These are phyloP conservation scores for Murraya koenigii DNA, from an alignment of 345 rosid species.

Conservation along the genomic window DNA sequence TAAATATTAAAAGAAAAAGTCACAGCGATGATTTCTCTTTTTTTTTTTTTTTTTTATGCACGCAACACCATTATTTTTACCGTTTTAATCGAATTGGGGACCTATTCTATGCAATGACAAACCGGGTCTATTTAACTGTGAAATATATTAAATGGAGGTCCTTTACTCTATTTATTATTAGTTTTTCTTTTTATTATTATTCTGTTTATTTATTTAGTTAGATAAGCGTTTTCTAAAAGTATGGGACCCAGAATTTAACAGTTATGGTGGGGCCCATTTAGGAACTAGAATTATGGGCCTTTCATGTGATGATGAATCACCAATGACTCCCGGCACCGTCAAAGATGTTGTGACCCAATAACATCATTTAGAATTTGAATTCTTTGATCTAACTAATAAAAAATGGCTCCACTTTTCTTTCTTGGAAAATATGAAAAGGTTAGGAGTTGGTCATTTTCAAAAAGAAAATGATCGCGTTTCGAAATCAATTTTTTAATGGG, in stretches of 20 bases:
- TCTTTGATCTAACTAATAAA: not conserved
- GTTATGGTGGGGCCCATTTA: not conserved
- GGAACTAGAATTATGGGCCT: not conserved
- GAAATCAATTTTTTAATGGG: not conserved
- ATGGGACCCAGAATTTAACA: not conserved
- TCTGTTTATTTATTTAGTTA: not conserved
- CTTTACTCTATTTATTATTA: too few species aligned
- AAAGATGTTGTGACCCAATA: not conserved
- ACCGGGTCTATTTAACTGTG: too few species aligned
- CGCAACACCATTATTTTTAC: too few species aligned
- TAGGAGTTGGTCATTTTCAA: conserved; percentile 27
- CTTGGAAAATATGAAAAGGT: not conserved
- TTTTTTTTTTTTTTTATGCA: too few species aligned
- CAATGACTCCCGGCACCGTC: not conserved
- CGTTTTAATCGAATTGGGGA: too few species aligned
- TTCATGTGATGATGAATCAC: not conserved
- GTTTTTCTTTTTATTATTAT: too few species aligned
- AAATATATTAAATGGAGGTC: too few species aligned
- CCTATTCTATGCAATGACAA: too few species aligned
- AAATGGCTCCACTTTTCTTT: not conserved
- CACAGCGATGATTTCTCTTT: too few species aligned
- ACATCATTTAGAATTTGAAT: conserved; percentile 2
- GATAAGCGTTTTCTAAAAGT: not conserved
- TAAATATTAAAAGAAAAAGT: too few species aligned
- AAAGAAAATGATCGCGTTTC: not conserved